A percentile compares a stretch with the other conserved stretches of the same genome.
Evolutionary conservation across 2,329 filamentous ascomycete species (phyloP).

Genomic region (Apiospora hydei): DNA sequence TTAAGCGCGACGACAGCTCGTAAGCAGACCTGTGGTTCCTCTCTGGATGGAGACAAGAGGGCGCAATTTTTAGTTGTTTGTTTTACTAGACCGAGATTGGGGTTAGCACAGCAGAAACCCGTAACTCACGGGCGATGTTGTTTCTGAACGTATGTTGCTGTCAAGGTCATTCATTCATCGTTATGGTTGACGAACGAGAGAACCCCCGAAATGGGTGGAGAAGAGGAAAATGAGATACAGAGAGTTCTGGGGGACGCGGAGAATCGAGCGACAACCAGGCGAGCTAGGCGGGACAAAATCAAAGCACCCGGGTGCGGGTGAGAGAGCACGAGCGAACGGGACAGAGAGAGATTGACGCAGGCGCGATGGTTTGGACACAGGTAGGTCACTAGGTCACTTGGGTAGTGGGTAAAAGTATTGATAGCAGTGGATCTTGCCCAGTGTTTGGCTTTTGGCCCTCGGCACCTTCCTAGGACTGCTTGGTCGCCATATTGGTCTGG

Average conservation of each 20-base stretch:
- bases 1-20: neutral
- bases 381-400: neutral
- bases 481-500: neutral
- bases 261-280: neutral
- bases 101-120: neutral
- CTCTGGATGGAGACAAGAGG: neutral
- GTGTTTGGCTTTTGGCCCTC: neutral
- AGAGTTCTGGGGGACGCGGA: neutral
- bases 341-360: conserved; percentile 1
- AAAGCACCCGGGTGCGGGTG: neutral
- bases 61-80: neutral
- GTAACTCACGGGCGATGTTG: neutral
- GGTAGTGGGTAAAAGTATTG: neutral
- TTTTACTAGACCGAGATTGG: conserved; percentile 1
- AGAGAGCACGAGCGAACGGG: neutral
- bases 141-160: neutral
- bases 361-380: neutral
- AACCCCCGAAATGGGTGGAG: neutral
- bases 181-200: neutral
- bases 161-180: neutral
- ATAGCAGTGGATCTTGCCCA: conserved; percentile 14
- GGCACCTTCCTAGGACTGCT: neutral
- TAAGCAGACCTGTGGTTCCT: neutral
- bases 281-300: neutral
- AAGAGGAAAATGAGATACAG: neutral